These are phyloP conservation scores for Volvox africanus DNA, from an alignment of 139 green algal genomes.

Conservation along the genomic window DNA sequence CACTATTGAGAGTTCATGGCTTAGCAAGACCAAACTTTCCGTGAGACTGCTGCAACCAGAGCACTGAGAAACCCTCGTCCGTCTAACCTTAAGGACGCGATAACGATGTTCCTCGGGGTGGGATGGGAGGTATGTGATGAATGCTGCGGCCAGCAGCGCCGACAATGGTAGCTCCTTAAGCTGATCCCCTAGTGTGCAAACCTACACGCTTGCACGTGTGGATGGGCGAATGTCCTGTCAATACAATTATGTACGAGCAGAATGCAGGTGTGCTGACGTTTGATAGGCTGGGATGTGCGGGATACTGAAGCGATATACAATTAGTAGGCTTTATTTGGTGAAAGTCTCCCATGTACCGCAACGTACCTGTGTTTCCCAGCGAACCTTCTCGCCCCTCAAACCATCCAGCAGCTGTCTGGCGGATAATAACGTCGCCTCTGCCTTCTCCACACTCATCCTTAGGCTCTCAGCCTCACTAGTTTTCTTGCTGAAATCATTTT, in stretches of 20 bases:
- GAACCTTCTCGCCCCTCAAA: conserved; percentile 79
- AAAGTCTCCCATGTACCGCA: too few species aligned
- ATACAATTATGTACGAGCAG: too few species aligned
- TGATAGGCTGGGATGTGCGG: too few species aligned
- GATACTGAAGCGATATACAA: too few species aligned
- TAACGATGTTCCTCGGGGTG: conserved; percentile 70
- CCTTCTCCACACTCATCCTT: conserved; percentile 73
- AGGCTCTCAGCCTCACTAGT: conserved; percentile 81
- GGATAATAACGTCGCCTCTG: conserved; percentile 74
- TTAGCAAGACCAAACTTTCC: too few species aligned
- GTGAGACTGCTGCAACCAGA: too few species aligned
- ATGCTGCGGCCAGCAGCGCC: conserved; percentile 70
- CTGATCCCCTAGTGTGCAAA: conserved; percentile 57
- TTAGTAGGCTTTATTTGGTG: too few species aligned
- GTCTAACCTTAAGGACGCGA: conserved; percentile 25
- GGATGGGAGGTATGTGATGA: conserved; percentile 76
- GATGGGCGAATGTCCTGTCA: too few species aligned
- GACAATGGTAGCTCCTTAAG: conserved; percentile 67
- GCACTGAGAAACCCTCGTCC: too few species aligned
- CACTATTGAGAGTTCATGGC: too few species aligned
- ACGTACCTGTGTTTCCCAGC: conserved; percentile 67
- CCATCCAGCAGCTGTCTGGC: conserved; percentile 81
- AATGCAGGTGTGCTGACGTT: too few species aligned
- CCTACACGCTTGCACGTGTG: conserved; percentile 42
- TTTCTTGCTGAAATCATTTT: conserved; percentile 78